Evolutionary conservation across 2,329 filamentous ascomycete species (phyloP), one percentile per base, ranked within the genome.

Genomic region (Arthrobotrys conoides): DNA sequence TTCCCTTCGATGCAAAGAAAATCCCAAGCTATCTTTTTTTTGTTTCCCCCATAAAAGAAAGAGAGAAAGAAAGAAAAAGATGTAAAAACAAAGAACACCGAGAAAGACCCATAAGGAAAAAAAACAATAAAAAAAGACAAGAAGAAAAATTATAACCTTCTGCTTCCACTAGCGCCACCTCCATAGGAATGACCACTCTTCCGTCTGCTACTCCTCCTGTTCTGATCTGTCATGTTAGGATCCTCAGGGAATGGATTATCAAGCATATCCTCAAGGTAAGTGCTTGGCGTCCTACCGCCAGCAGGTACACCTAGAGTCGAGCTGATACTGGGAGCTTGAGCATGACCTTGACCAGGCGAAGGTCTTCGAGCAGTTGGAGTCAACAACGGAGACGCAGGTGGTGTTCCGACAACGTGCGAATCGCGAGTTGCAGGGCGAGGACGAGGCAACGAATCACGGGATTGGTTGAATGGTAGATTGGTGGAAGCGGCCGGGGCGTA

Each of bases 221-320:
- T 36, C 27, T 78, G 80, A 67, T 76, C 80, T 49, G 68, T 44
- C 51, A 55, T 63, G 16, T 33, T 61, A 6, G 59, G 65, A 10
- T 77, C 72, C 27, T 92, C 92, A 82, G 67, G 67, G 63, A 77
- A 77, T 30, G 73, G 73, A 5, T 63, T 57, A 27, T 94, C 93
- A 79, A 97, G 91, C 63, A 98, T 85, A 84, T 97, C 94, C 76
- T 98, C 94, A 46, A 98, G 87, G 83, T 94, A 97, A 18, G 93
- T 93, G 84, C 93, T 97, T 0, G 95, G 95, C 16, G 94, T 92
- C 72, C 94, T 88, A 71, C 90, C 90, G 67, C 90, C 91, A 14
- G 90, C 87, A 2, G 91, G 88, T 71, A 89, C 87, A 80, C 90
- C 91, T 36, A 90, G 83, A 3, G 90, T 91, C 70, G 75, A 81